Evolutionary conservation across 768 basidiomycete species (phyloP).

Genomic region (Suillus bovinus): DNA sequence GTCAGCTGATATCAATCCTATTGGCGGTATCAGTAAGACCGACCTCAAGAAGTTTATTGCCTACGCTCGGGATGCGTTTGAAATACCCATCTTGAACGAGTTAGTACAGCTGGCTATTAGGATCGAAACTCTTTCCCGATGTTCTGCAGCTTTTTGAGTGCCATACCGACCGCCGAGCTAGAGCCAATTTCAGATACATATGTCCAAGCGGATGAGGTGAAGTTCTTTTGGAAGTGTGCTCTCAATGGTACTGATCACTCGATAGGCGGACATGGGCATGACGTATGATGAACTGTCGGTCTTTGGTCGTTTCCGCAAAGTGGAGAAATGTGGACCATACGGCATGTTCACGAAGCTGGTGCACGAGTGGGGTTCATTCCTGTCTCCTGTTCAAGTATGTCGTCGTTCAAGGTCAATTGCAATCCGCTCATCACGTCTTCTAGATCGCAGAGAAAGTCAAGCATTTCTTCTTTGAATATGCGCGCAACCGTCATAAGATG

Average conservation of each 20-base stretch:
- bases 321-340: conserved; percentile 97
- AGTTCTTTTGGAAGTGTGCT: conserved; percentile 12
- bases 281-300: conserved; percentile 96
- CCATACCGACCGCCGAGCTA: conserved; percentile 93
- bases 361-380: conserved; percentile 86
- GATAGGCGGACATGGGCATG: conserved; percentile 97
- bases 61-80: conserved; percentile 75
- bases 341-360: conserved; percentile 96
- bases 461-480: conserved; percentile 94
- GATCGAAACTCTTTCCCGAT: conserved; percentile 6
- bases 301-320: conserved; percentile 90
- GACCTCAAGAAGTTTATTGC: conserved; percentile 96
- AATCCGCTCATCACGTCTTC: not conserved
- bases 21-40: conserved; percentile 97
- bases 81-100: conserved; percentile 83
- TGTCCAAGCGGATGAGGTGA: conserved; percentile 92
- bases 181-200: conserved; percentile 95
- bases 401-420: not conserved
- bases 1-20: conserved; percentile 94
- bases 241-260: conserved; percentile 7
- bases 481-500: conserved; percentile 98
- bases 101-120: conserved; percentile 32
- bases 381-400: conserved; percentile 80
- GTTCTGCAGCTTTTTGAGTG: conserved; percentile 75
- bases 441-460: conserved; percentile 98